Base-by-base conservation (phyloP, 768 basidiomycete genomes). In the Strobilomyces dryophilus region DNA sequence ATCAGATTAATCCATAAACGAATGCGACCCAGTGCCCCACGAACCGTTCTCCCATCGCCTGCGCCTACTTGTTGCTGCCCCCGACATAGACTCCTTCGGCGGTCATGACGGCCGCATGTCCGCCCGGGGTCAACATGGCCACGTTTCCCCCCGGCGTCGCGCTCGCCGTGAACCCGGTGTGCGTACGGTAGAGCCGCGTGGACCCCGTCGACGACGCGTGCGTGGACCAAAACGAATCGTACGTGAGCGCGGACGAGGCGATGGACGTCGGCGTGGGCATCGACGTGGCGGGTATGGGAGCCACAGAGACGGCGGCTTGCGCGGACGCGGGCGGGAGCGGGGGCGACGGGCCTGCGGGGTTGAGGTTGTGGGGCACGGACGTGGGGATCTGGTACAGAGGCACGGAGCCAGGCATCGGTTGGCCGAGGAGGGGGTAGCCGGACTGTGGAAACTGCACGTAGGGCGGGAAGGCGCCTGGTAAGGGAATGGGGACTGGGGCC, bases 221-320 rank as follows among this genome's bases (percentile, higher is more conserved):
- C 8, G 79, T 73, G 2, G 82, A 81, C 83, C 81, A 84, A 60
- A 83, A 84, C 0, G 79, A 80, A 60, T 83, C 83, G 57, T 84
- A 84, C 3, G 82, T 81, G 41, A 82, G 67, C 11, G 73, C 63
- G 8, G 49, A 8, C 10, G 72, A 64, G n/a, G 55, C 39, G 55
- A 57, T 54, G 4, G 59, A 32, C 12, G 47, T 8, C 5, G 43
- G n/a, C 3, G 51, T 37, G 9, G 57, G 42, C 34, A 48, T 49
- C 0, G 59, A 48, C 4, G 53, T n/a, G 20, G 55, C 24, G 29
- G 54, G 21, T 39, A 57, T 8, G 10, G 59, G 45, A 1, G 18
- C 26, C 37, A 34, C 1, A 1, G 61, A 21, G 14, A 34, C 20
- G 34, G 58, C 8, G 17, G 41, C 10, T 12, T 53, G 8, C 5